phyloP scores from a whole-genome alignment of 306 rosid genomes.

The Pterocarpus macrocarpus region DNA sequence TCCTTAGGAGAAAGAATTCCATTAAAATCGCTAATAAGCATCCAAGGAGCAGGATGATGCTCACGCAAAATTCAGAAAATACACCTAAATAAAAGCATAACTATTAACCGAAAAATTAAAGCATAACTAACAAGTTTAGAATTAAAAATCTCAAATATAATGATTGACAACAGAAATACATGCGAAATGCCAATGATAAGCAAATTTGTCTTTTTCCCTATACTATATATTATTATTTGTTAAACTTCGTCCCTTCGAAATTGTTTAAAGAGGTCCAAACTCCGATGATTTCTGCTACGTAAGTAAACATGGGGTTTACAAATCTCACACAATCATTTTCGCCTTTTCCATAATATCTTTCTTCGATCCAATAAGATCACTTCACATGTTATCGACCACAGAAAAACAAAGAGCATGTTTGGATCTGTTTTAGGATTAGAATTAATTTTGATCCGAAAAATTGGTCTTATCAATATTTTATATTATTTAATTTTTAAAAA shows the following conservation, averaged over 20 bases:
- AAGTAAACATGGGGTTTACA: not conserved
- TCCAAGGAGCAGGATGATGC: no score
- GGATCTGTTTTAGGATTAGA: no score
- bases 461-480: no score
- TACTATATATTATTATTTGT: not conserved
- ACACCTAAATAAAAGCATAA: not conserved
- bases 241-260: not conserved
- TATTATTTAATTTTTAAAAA: no score
- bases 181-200: not conserved
- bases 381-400: not conserved
- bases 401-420: not conserved
- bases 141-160: not conserved
- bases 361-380: not conserved
- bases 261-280: slow-evolving; percentile 23
- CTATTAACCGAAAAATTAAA: not conserved
- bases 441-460: no score
- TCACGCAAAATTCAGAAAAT: no score
- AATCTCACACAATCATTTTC: slow-evolving; percentile 11
- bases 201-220: not conserved
- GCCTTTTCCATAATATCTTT: not conserved
- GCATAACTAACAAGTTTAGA: not conserved
- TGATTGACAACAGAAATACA: not conserved
- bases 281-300: slow-evolving; percentile 3
- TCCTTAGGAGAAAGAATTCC: no score
- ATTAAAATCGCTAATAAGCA: no score